Percentiles rank a stretch among this genome's conserved stretches.
Evolutionary conservation across 2,329 filamentous ascomycete species (phyloP).

Genomic region (Clarireedia paspali): DNA sequence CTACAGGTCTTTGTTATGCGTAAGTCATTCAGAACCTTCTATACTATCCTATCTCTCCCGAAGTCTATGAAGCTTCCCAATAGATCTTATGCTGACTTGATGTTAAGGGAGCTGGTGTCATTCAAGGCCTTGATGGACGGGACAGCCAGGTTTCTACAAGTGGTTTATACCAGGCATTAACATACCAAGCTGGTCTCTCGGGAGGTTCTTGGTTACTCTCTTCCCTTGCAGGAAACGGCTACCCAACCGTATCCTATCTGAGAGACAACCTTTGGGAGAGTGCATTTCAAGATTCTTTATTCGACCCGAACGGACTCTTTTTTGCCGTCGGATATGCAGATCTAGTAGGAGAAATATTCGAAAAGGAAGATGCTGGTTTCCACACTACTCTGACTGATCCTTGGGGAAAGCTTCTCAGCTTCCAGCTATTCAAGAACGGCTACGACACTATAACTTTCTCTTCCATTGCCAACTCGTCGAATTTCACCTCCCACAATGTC

Average conservation of each 20-base stretch:
- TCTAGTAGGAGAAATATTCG: slow-evolving; percentile 16
- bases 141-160: slow-evolving; percentile 33
- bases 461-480: slow-evolving; percentile 27
- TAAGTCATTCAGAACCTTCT: background rate
- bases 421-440: slow-evolving; percentile 16
- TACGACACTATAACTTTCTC: slow-evolving; percentile 18
- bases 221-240: slow-evolving; percentile 38
- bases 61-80: background rate
- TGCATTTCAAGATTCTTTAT: slow-evolving; percentile 32
- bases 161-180: slow-evolving; percentile 38
- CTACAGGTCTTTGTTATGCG: slow-evolving; percentile 25
- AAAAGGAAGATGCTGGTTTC: slow-evolving; percentile 26
- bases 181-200: slow-evolving; percentile 39
- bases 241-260: slow-evolving; percentile 36
- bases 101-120: slow-evolving; percentile 21
- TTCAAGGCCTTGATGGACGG: slow-evolving; percentile 31
- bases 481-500: slow-evolving; percentile 33
- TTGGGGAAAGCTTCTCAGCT: slow-evolving; percentile 20
- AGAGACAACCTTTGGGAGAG: slow-evolving; percentile 33
- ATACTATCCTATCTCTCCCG: background rate
- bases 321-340: slow-evolving; percentile 23
- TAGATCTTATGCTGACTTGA: background rate
- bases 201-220: slow-evolving; percentile 40
- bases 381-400: slow-evolving; percentile 21
- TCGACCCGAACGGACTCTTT: slow-evolving; percentile 31